Percentiles rank a stretch among this genome's conserved stretches.
Conservation (phyloP, 345 rosid genomes). For the Eucalyptus decipiens region DNA sequence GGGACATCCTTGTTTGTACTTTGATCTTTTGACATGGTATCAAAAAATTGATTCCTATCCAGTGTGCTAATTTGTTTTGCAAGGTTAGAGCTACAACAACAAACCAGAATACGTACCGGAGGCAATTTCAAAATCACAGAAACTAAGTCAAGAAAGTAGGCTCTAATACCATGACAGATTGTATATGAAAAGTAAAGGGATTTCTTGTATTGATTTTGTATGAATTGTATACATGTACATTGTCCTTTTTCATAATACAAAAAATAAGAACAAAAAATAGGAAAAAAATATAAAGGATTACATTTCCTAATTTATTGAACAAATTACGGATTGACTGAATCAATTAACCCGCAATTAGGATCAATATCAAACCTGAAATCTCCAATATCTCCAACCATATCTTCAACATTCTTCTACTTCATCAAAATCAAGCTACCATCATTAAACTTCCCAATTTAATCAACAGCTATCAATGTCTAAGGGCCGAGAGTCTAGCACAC, state of each 20-base stretch:
- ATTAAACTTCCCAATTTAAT: background rate
- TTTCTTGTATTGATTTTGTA: background rate
- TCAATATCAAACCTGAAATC: background rate
- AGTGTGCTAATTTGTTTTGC: no score
- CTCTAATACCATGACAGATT: no score
- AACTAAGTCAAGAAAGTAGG: no score
- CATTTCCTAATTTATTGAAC: no score
- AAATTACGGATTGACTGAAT: background rate
- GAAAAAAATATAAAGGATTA: background rate
- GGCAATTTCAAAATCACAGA: no score
- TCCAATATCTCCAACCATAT: background rate
- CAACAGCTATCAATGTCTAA: background rate
- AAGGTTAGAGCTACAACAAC: no score
- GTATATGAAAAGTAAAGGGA: background rate
- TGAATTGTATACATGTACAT: background rate
- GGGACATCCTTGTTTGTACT: no score
- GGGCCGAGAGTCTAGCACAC: background rate
- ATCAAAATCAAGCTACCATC: background rate
- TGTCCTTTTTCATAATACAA: background rate
- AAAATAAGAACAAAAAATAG: background rate
- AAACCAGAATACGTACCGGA: no score
- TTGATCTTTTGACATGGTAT: no score
- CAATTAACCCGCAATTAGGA: background rate
- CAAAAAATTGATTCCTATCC: no score
- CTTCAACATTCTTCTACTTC: background rate